These are phyloP conservation scores for Rhododendron griersonianum DNA, from an alignment of 148 eudicot species.

Conservation along the genomic window DNA sequence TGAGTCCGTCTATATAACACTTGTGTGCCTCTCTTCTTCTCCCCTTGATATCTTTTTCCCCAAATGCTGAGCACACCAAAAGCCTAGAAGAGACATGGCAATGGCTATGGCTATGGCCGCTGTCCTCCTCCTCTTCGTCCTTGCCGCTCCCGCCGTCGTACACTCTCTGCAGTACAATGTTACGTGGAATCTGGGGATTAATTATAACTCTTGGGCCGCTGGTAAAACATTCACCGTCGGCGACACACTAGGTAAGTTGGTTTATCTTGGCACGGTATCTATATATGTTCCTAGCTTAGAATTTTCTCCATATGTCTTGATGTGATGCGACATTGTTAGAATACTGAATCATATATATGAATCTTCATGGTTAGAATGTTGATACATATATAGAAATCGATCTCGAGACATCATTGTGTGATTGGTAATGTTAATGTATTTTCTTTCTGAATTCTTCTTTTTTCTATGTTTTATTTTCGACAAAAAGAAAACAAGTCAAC, in stretches of 20 bases:
- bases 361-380: background rate
- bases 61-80: background rate
- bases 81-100: slow-evolving; percentile 4
- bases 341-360: background rate
- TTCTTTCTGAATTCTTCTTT: background rate
- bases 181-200: background rate
- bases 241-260: slow-evolving; percentile 21
- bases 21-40: background rate
- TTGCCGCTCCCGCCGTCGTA: slow-evolving; percentile 17
- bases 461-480: background rate
- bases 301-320: background rate
- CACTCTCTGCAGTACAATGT: slow-evolving; percentile 1
- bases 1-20: background rate
- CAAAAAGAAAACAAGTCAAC: background rate
- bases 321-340: background rate
- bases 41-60: background rate
- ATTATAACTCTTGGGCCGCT: slow-evolving; percentile 10
- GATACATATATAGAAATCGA: background rate
- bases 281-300: no score
- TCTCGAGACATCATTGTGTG: background rate
- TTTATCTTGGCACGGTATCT: background rate
- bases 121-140: slow-evolving; percentile 11
- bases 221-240: slow-evolving; percentile 13
- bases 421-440: background rate
- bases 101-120: background rate